phyloP scores from a whole-genome alignment of 768 basidiomycete genomes.

The Saitozyma sp. region DNA sequence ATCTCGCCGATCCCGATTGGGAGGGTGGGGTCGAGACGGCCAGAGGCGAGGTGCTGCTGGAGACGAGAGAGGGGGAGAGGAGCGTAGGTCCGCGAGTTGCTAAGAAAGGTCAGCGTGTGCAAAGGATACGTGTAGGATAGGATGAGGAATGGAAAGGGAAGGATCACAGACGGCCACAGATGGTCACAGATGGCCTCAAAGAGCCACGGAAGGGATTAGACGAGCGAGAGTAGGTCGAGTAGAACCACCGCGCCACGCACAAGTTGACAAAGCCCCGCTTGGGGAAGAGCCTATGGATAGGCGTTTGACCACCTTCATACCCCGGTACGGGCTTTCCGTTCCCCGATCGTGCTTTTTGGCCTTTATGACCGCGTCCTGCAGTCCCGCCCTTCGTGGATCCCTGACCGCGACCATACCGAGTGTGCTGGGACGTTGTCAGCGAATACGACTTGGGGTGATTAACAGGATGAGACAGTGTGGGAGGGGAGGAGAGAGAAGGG shows the following conservation, averaged over 20 bases:
- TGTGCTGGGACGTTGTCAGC: conserved; percentile 14
- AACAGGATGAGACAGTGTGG: no score
- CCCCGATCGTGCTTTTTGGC: conserved; percentile 89
- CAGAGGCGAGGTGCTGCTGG: conserved; percentile 86
- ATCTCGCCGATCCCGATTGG: conserved; percentile 87
- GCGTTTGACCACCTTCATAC: conserved; percentile 97
- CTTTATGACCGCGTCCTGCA: conserved; percentile 90
- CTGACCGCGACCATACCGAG: conserved; percentile 71
- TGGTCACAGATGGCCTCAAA: not conserved
- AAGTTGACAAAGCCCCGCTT: conserved; percentile 92
- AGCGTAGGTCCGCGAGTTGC: conserved; percentile 73
- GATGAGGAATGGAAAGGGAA: not conserved
- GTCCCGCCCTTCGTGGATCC: conserved; percentile 89
- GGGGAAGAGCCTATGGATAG: conserved; percentile 83
- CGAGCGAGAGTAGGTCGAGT: no score
- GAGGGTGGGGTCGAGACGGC: conserved; percentile 71
- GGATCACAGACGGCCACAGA: conserved; percentile 1
- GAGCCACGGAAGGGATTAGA: not conserved
- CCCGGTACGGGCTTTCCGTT: conserved; percentile 75
- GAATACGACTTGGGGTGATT: not conserved
- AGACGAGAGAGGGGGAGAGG: conserved; percentile 84
- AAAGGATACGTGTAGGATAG: not conserved
- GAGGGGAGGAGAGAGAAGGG: not conserved
- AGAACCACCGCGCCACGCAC: conserved; percentile 58
- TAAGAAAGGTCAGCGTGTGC: conserved; percentile 46